Conservation (phyloP, 495 filamentous ascomycete species). For the Penicillium angulare region DNA sequence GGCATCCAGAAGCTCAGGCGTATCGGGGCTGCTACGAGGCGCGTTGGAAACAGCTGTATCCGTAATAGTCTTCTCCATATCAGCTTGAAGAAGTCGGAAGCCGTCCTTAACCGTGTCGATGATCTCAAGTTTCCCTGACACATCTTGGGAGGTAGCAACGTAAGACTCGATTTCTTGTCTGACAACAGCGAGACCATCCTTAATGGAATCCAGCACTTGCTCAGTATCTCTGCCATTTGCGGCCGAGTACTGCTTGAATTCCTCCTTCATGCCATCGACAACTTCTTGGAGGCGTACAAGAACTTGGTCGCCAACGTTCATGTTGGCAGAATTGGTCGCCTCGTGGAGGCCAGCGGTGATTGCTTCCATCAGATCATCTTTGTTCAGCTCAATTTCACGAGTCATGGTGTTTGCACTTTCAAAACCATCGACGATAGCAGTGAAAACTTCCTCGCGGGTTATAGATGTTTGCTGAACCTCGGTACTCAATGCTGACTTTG, state of each 20-base stretch:
- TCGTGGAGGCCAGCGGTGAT: slow-evolving; percentile 59
- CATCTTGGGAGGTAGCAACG: slow-evolving; percentile 64
- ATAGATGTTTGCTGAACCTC: slow-evolving; percentile 27
- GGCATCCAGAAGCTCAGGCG: slow-evolving; percentile 60
- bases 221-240: slow-evolving; percentile 75
- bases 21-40: slow-evolving; percentile 41
- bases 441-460: slow-evolving; percentile 53
- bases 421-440: slow-evolving; percentile 58
- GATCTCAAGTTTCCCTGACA: slow-evolving; percentile 71
- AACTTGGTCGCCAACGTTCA: slow-evolving; percentile 60
- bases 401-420: slow-evolving; percentile 46
- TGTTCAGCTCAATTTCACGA: slow-evolving; percentile 59
- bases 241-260: slow-evolving; percentile 71
- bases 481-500: slow-evolving; percentile 22
- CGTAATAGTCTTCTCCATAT: slow-evolving; percentile 63
- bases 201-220: slow-evolving; percentile 79
- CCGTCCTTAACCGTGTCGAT: slow-evolving; percentile 69
- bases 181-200: slow-evolving; percentile 78
- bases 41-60: slow-evolving; percentile 36
- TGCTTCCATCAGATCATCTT: slow-evolving; percentile 65
- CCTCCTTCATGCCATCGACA: slow-evolving; percentile 68
- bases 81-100: slow-evolving; percentile 69
- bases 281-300: slow-evolving; percentile 73
- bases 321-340: slow-evolving; percentile 46
- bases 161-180: slow-evolving; percentile 80